phyloP scores from a whole-genome alignment of 345 rosid species.

The Conringia planisiliqua region DNA sequence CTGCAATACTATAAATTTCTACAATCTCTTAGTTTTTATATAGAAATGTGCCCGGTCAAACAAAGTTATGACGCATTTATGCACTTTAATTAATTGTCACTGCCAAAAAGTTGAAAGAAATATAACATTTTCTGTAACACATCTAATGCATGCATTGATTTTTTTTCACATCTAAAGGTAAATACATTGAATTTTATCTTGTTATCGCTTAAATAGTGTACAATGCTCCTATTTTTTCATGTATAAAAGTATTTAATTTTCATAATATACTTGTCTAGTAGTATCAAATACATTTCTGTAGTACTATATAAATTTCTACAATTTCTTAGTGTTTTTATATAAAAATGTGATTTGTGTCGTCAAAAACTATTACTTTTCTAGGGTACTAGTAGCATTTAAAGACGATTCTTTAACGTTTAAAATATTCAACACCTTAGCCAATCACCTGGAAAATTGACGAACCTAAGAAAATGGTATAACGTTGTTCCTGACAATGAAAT shows the following conservation, averaged over 20 bases:
- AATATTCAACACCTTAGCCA: neutral
- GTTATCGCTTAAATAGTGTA: neutral
- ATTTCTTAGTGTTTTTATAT: neutral
- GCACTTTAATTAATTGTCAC: constrained; percentile 16
- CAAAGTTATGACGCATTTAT: constrained; percentile 16
- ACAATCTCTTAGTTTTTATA: neutral
- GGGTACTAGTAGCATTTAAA: neutral
- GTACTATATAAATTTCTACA: neutral
- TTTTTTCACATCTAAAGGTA: no score
- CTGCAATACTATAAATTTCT: no score
- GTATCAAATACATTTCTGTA: neutral
- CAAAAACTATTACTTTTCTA: neutral
- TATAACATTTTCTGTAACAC: neutral
- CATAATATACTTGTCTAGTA: neutral
- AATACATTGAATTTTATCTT: neutral
- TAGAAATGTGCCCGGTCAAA: constrained; percentile 27
- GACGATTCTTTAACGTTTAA: neutral
- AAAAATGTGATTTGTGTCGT: no score
- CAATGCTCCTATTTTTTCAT: neutral
- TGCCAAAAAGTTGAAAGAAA: constrained; percentile 7
- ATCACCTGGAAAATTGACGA: neutral
- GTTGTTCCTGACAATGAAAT: neutral
- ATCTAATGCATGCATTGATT: neutral
- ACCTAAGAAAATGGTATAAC: neutral
- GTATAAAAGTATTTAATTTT: neutral